Percentiles rank a stretch among this genome's conserved stretches.
Conservation (phyloP, 1,284 basidiomycete genomes). For the Thecaphora frezii region DNA sequence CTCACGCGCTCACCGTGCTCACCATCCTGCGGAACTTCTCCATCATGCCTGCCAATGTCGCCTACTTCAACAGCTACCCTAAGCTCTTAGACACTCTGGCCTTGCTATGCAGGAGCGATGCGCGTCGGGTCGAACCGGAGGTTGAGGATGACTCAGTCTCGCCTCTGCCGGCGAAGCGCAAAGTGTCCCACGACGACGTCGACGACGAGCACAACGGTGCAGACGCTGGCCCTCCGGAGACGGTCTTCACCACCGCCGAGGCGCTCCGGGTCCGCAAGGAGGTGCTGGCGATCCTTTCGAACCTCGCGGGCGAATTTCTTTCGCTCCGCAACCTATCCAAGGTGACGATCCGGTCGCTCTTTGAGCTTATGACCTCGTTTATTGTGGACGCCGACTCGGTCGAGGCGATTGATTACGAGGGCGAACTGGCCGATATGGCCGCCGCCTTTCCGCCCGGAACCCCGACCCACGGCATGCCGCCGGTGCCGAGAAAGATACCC, state of each 20-base stretch:
- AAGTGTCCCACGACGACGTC: too few relatives aligned
- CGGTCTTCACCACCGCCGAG: constrained; percentile 51
- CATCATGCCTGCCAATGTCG: constrained; percentile 71
- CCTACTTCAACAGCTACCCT: constrained; percentile 70
- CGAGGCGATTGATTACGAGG: constrained; percentile 67
- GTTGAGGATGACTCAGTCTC: constrained; percentile 2
- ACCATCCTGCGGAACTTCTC: constrained; percentile 87
- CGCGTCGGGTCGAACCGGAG: constrained; percentile 29
- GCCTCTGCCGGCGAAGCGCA: too few relatives aligned
- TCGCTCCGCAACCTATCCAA: constrained; percentile 58
- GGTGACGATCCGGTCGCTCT: constrained; percentile 65
- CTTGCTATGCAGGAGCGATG: constrained; percentile 51
- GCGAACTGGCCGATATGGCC: constrained; percentile 27
- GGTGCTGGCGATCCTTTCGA: constrained; percentile 71
- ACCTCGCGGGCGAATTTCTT: constrained; percentile 66
- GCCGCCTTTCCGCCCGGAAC: constrained; percentile 16
- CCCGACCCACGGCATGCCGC: constrained; percentile 5
- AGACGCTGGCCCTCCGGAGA: too few relatives aligned
- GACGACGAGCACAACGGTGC: too few relatives aligned
- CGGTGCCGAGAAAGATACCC: constrained; percentile 59
- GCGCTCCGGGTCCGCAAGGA: constrained; percentile 77
- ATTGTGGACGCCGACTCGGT: constrained; percentile 72
- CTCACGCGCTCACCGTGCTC: constrained; percentile 71
- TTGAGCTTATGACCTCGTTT: constrained; percentile 74
- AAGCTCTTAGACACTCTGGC: constrained; percentile 69